Base-by-base conservation (phyloP, 2,329 filamentous ascomycete species). In the Gyromitra esculenta region DNA sequence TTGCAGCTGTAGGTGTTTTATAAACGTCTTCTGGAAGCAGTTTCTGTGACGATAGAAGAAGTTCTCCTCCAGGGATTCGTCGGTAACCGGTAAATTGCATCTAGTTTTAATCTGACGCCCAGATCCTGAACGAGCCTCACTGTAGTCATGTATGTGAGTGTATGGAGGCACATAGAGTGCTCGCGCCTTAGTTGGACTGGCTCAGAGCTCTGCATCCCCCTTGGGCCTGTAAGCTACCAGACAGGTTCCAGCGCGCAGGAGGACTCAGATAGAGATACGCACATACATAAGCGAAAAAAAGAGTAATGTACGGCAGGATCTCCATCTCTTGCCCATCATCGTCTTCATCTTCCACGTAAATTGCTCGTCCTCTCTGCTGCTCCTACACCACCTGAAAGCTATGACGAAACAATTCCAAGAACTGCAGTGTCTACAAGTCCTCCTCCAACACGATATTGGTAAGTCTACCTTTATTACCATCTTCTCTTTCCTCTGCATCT, bases 331-430 rank as follows among this genome's bases (percentile, higher is more conserved):
- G 18, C 1, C 11, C 50, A 54, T 54, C 50, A 25, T 31, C 21
- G 25, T 13, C 11, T 25, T 54, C 50, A 21, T 68, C 70, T 39
- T 60, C 64, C 54, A 50, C 62, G 6, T 66, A 62, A 60, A 67
- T 76, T 67, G 21, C 60, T 60, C 73, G 52, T 60, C 52, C 41
- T 52, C 62, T 43, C 39, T 39, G 4, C 45, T 74, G 4, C 45
- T 74, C 48, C 50, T 70, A 8, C 72, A 75, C 72, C 41, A 41
- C 64, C 35, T 52, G 25, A 62, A 41, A 68, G 48, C 62, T 67
- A 77, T 77, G 75, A 77, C 75, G 64, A 77, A 77, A 57, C 75
- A 77, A 54, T 74, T 77, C 48, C 75, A 65, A 45, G 75, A 77
- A 21, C 66, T 77, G 35, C 75, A 77, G 65, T 77, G 75, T 25